Base-by-base conservation (phyloP, 208 protist genomes). In the Zelonia costaricensis region DNA sequence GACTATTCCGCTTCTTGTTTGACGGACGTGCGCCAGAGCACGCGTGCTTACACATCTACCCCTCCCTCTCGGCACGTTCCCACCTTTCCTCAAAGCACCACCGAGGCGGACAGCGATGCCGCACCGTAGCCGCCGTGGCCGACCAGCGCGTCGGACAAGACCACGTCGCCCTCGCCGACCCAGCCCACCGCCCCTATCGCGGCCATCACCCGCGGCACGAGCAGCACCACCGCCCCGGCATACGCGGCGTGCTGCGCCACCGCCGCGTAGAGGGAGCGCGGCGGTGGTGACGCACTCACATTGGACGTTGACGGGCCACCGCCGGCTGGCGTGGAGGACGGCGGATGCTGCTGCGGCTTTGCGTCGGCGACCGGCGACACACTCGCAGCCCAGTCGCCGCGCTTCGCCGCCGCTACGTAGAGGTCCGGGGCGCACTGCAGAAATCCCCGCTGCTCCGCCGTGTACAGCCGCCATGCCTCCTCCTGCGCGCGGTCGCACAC, bases 401-500 rank as follows among this genome's bases (percentile, higher is more conserved):
- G 9, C 30, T 46, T 35, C 25, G 58, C 18, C 2, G 12, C 60
- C 3, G 61, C 69, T 6, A 61, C 62, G 61, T 88, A 95, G 23
- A 95, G 56, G 67, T 95, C 89, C 3, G 89, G 89, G 38, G 89
- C 83, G 47, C 82, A 62, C 44, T 95, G 89, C 23, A 95, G 48
- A 66, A 95, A 95, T 13, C 69, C 72, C 18, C 54, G 78, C 58
- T 92, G 84, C 49, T 84, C 79, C 3, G 61, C 44, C 10, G 76
- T 76, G 63, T 88, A 92, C 22, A 82, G 59, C 9, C 83, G 76
- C 18, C 62, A 36, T 0, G 57, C 83, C 48, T 82, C 78, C 28
- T 62, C 70, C 5, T 60, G 43, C 10, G 82, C 69, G 16, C 64
- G 52, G 28, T 30, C 3, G 22, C 72, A 28, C n/a, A 89, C 55